phyloP scores from a whole-genome alignment of 352 stramenopile genomes.

The Phytophthora tentaculata region DNA sequence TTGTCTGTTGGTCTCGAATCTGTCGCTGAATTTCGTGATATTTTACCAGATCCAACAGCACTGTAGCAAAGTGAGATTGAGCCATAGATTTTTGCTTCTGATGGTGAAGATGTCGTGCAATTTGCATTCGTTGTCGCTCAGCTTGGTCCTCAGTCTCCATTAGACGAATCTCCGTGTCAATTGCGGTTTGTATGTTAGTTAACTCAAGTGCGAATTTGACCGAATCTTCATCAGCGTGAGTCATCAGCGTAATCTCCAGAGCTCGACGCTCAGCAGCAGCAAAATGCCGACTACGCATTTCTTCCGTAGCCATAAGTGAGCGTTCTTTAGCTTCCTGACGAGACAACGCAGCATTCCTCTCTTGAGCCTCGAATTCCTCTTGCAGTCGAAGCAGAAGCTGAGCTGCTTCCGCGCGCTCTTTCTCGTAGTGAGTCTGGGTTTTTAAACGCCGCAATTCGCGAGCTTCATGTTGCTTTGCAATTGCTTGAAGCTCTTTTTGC shows the following conservation, averaged over 20 bases:
- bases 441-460: constrained; percentile 26
- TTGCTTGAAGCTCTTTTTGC: constrained; percentile 12
- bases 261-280: constrained; percentile 21
- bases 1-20: constrained; percentile 26
- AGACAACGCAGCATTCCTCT: constrained; percentile 10
- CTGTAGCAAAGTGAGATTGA: constrained; percentile 15
- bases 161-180: constrained; percentile 4
- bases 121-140: constrained; percentile 24
- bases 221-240: constrained; percentile 31
- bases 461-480: constrained; percentile 29
- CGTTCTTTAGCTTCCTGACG: constrained; percentile 26
- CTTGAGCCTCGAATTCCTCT: constrained; percentile 27
- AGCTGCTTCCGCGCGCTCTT: constrained; percentile 20
- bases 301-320: constrained; percentile 24
- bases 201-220: constrained; percentile 1
- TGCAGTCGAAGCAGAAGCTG: constrained; percentile 25
- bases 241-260: constrained; percentile 12
- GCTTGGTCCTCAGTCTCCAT: constrained; percentile 35
- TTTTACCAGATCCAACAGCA: constrained; percentile 41
- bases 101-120: constrained; percentile 15
- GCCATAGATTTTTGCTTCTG: constrained; percentile 16
- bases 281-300: constrained; percentile 4
- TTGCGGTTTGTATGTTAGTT: constrained; percentile 2
- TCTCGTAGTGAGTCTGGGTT: constrained; percentile 13
- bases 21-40: constrained; percentile 25